Evolutionary conservation across 805 yeast species (phyloP), one percentile per base, ranked within the genome.

Genomic region (Teunomyces kruisii): DNA sequence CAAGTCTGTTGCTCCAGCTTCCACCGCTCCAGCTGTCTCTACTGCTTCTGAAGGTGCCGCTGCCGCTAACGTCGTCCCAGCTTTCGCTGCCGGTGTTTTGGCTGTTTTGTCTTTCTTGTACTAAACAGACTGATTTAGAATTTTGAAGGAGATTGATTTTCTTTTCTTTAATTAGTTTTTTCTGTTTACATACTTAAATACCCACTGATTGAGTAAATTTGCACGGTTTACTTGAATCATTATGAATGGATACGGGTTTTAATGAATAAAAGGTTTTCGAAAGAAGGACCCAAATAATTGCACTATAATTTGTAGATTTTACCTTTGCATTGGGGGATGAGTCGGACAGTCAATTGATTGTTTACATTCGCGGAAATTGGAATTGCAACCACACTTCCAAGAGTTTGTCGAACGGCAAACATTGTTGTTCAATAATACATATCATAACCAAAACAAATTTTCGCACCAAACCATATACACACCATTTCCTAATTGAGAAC

Each of bases 41-140:
- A 30, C 48, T 32, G 35, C 33, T 28, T 41, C 43, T 31, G 43
- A 38, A 16, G 17, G 17, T 19, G 22, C 22, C 17, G 51, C 49
- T 32, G 53, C 42, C 28, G 46, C 39, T 14, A 40, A 36, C 19
- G 46, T 13, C 27, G 44, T 39, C 15, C 49, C 52, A 35, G 51
- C 43, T 39, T 24, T 44, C 31, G 55, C 49, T 28, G 52, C 47
- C 28, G 55, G 51, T 45, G 28, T 51, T 31, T 30, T 47, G 39
- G 55, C 50, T 43, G 49, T 44, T 19, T 47, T 46, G 42, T 52
- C 52, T 33, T 48, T 47, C 48, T 32, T 51, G 33, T 50, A 41
- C 42, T 47, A 47, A 47, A 36, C 31, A 17, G 30, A 12, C 26
- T 35, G 38, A 35, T 4, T 13, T 17, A 17, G 22, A 22, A 6